Base-by-base conservation (phyloP, 352 stramenopile genomes). In the Plasmopara muralis region DNA sequence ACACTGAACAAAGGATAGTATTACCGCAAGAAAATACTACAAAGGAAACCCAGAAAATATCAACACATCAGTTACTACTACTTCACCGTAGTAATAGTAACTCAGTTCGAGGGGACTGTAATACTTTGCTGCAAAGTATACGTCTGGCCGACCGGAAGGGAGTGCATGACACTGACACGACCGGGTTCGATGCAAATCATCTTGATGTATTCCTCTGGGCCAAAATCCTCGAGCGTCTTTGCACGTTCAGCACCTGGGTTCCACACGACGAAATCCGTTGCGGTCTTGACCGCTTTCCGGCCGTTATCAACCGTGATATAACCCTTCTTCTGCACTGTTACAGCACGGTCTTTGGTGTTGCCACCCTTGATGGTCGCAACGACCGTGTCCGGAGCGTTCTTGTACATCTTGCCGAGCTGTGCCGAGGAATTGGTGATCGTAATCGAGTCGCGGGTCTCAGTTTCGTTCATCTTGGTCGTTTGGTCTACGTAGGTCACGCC, bases 121-220 rank as follows among this genome's bases (percentile, higher is more conserved):
- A 69, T 69, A 20, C 25, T 44, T 47, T 65, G 30, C 34, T 62
- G 20, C 35, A 69, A 66, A 47, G 67, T 85, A 62, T 74, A 89
- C 9, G 73, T 68, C 37, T 71, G 56, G 20, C 72, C 72, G 6
- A 60, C 56, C 0, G 56, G 66, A 13, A 89, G 72, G 16, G 50
- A 60, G 50, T 66, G 56, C 47, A 57, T 53, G 9, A 51, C 59
- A 49, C 70, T 85, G 25, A 93, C 79, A 35, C 79, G 70, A 16
- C 93, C 93, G 5, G 94, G 94, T 66, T 98, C 94, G 30, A 98
- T 74, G 62, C 91, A 98, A 46, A 98, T 77, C 90, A 98, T 98
- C 44, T 87, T 74, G 33, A 84, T 60, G 71, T 97, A 97, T 69
- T 97, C 87, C 48, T 98, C 93, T 54, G 96, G 79, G 39, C 76